Conservation (phyloP, 306 rosid genomes). For the Mimosa pudica region DNA sequence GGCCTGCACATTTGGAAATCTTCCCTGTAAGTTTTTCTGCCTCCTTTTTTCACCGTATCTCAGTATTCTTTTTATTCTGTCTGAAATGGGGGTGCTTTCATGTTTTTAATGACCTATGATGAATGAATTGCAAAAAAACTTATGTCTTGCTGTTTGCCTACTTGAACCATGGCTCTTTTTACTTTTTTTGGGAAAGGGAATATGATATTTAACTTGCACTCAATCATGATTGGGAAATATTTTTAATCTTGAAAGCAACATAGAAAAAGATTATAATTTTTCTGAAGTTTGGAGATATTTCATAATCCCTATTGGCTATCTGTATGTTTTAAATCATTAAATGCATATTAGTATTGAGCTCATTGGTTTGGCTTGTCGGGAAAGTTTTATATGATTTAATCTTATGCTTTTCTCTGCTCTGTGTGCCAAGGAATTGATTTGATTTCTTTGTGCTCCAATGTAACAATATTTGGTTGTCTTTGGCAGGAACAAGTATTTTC, state of each 20-base stretch:
- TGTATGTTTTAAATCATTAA: slow-evolving; percentile 20
- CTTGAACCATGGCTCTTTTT: neutral
- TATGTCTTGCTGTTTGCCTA: neutral
- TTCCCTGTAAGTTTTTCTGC: slow-evolving; percentile 55
- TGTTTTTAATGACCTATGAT: neutral
- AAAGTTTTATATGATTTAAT: neutral
- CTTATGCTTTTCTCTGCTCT: neutral
- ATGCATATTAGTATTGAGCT: slow-evolving; percentile 28
- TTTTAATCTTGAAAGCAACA: neutral
- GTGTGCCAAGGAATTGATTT: slow-evolving; percentile 10
- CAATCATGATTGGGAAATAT: neutral
- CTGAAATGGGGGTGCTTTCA: neutral
- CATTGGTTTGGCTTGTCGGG: neutral
- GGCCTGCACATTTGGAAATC: slow-evolving; percentile 98
- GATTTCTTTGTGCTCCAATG: slow-evolving; percentile 26
- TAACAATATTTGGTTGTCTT: slow-evolving; percentile 40
- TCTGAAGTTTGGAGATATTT: neutral
- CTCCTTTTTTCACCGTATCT: neutral
- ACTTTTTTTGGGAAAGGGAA: neutral
- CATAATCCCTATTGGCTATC: slow-evolving; percentile 9
- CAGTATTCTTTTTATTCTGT: neutral
- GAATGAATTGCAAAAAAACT: neutral
- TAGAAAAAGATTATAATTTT: neutral
- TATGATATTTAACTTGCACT: slow-evolving; percentile 18
- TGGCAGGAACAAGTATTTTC: slow-evolving; percentile 91